These are phyloP conservation scores for Metarhizium album DNA, from an alignment of 2,329 filamentous ascomycete species.

Conservation along the genomic window DNA sequence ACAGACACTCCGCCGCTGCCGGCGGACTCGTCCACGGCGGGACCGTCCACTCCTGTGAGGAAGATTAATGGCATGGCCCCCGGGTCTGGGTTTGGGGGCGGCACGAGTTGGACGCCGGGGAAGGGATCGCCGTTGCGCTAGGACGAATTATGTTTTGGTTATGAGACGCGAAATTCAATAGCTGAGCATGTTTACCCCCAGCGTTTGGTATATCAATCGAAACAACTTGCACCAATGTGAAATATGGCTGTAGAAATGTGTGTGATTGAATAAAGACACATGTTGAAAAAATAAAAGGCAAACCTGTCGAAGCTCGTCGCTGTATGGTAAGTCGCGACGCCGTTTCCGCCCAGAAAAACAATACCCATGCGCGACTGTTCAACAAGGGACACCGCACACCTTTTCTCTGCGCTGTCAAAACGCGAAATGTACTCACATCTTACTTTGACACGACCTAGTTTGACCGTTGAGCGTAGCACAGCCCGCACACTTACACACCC, in stretches of 20 bases:
- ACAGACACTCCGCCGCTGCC: slow-evolving; percentile 44
- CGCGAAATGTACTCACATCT: neutral
- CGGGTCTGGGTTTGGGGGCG: slow-evolving; percentile 27
- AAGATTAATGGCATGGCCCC: slow-evolving; percentile 25
- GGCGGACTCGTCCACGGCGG: slow-evolving; percentile 19
- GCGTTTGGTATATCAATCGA: neutral
- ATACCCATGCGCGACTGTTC: slow-evolving; percentile 1
- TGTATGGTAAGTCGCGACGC: neutral
- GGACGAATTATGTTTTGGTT: neutral
- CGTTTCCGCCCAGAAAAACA: neutral
- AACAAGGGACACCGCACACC: neutral
- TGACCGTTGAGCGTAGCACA: neutral
- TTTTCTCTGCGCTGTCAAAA: neutral
- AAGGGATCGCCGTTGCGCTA: slow-evolving; percentile 29
- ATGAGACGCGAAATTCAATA: neutral
- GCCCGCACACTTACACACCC: neutral
- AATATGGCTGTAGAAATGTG: neutral
- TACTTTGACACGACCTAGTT: neutral
- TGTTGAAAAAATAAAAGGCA: neutral
- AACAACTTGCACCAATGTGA: neutral
- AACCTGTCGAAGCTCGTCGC: neutral
- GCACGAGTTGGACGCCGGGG: slow-evolving; percentile 34
- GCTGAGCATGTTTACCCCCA: neutral
- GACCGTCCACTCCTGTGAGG: slow-evolving; percentile 36
- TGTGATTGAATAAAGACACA: neutral